Percentiles rank a stretch among this genome's conserved stretches.
Conservation (phyloP, 2,329 filamentous ascomycete species). For the Trichoderma hamatum region DNA sequence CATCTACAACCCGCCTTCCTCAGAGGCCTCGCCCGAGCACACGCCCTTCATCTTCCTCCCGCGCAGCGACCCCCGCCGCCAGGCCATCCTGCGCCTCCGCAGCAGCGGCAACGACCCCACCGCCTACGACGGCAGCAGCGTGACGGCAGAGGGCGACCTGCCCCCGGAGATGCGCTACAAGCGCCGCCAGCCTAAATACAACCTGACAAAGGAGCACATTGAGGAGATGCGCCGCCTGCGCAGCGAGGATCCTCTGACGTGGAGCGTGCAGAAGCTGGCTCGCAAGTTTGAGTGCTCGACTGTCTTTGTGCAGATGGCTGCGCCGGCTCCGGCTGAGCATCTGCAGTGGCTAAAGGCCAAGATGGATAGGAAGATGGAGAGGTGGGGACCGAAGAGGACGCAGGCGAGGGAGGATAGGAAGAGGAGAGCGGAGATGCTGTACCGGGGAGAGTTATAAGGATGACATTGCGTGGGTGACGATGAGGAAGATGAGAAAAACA, state of each 20-base stretch:
- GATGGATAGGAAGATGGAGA: slow-evolving; percentile 52
- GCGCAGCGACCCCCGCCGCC: slow-evolving; percentile 56
- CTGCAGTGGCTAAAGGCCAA: slow-evolving; percentile 48
- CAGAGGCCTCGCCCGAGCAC: slow-evolving; percentile 60
- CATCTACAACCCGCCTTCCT: slow-evolving; percentile 61
- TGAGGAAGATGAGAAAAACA: background rate
- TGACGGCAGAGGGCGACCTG: slow-evolving; percentile 34
- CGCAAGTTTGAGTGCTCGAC: slow-evolving; percentile 58
- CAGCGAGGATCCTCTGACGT: slow-evolving; percentile 54
- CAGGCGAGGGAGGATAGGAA: slow-evolving; percentile 59
- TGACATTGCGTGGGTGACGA: background rate
- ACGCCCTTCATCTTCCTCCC: slow-evolving; percentile 70
- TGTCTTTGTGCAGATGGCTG: slow-evolving; percentile 62
- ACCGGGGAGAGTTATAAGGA: slow-evolving; percentile 53
- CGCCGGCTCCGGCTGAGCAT: slow-evolving; percentile 53
- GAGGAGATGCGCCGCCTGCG: slow-evolving; percentile 62
- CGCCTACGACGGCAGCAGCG: slow-evolving; percentile 16
- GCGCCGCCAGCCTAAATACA: slow-evolving; percentile 48
- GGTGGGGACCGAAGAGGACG: slow-evolving; percentile 60
- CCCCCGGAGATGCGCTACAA: slow-evolving; percentile 43
- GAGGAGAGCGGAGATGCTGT: slow-evolving; percentile 57
- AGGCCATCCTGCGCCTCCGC: slow-evolving; percentile 50
- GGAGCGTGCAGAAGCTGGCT: slow-evolving; percentile 59
- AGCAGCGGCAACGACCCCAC: slow-evolving; percentile 37
- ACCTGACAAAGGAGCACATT: slow-evolving; percentile 59